Percentiles rank a stretch among this genome's conserved stretches.
These are phyloP conservation scores for Lasiodiplodia hormozganensis DNA, from an alignment of 2,329 filamentous ascomycete species.

Conservation along the genomic window DNA sequence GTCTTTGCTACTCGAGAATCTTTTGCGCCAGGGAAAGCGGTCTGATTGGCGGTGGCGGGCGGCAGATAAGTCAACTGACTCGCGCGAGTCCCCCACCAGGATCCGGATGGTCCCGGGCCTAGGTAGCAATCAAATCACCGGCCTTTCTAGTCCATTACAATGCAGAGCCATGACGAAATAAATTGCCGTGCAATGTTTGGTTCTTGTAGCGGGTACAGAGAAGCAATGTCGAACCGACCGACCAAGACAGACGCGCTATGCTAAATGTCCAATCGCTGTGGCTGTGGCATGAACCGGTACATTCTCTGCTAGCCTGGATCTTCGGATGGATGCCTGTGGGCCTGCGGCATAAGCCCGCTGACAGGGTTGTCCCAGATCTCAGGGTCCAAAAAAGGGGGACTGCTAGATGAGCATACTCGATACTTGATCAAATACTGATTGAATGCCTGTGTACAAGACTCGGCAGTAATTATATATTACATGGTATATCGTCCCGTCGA, in stretches of 20 bases:
- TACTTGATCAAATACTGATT: neutral
- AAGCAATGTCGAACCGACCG: neutral
- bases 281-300: neutral
- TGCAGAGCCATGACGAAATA: neutral
- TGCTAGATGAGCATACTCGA: neutral
- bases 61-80: constrained; percentile 10
- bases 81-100: constrained; percentile 3
- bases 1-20: constrained; percentile 5
- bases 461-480: constrained; percentile 26
- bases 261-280: neutral
- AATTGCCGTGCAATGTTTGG: neutral
- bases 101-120: neutral
- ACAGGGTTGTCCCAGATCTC: constrained; percentile 15
- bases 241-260: neutral
- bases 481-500: constrained; percentile 15
- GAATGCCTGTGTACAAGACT: neutral
- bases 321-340: neutral
- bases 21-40: constrained; percentile 21
- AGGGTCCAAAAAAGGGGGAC: constrained; percentile 15
- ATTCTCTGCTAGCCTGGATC: neutral
- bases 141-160: neutral
- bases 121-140: neutral
- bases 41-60: constrained; percentile 15
- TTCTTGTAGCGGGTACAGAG: neutral
- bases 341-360: constrained; percentile 9